Conservation (phyloP, 345 rosid species). For the Acer yangbiense region DNA sequence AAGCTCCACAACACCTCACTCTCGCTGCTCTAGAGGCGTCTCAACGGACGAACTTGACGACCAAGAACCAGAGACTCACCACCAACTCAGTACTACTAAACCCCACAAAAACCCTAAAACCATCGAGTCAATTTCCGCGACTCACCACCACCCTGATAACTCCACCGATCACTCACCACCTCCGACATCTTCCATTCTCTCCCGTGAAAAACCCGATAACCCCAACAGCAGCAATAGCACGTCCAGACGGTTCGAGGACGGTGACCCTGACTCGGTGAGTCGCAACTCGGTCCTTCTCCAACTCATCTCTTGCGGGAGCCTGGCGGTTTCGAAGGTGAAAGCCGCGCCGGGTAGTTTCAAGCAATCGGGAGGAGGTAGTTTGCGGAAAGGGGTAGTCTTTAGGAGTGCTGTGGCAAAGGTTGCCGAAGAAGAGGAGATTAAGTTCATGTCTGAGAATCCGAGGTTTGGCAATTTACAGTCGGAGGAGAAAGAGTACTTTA, state of each 20-base stretch:
- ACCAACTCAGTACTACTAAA: not conserved
- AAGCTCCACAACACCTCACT: constrained; percentile 81
- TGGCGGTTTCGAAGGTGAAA: constrained; percentile 44
- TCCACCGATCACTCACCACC: constrained; percentile 24
- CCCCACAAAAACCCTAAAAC: constrained; percentile 17
- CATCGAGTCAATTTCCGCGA: not conserved
- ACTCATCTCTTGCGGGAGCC: constrained; percentile 75
- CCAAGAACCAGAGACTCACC: constrained; percentile 13
- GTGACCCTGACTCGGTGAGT: constrained; percentile 43
- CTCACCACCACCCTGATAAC: constrained; percentile 16
- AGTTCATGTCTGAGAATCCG: constrained; percentile 90
- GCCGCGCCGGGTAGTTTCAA: constrained; percentile 27
- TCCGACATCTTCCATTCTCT: constrained; percentile 21
- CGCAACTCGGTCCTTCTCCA: constrained; percentile 71
- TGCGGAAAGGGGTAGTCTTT: constrained; percentile 55
- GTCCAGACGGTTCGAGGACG: constrained; percentile 48
- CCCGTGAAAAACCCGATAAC: constrained; percentile 12
- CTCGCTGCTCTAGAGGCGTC: constrained; percentile 81
- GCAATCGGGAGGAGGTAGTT: constrained; percentile 32
- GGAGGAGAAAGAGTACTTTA: constrained; percentile 85
- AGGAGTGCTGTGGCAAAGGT: constrained; percentile 49
- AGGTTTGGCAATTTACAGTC: constrained; percentile 81
- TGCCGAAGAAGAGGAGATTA: constrained; percentile 51
- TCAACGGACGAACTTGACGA: constrained; percentile 73
- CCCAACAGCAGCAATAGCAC: constrained; percentile 1